Evolutionary conservation across 1,139 yeast species (phyloP).

Genomic region (Pichia sp.): DNA sequence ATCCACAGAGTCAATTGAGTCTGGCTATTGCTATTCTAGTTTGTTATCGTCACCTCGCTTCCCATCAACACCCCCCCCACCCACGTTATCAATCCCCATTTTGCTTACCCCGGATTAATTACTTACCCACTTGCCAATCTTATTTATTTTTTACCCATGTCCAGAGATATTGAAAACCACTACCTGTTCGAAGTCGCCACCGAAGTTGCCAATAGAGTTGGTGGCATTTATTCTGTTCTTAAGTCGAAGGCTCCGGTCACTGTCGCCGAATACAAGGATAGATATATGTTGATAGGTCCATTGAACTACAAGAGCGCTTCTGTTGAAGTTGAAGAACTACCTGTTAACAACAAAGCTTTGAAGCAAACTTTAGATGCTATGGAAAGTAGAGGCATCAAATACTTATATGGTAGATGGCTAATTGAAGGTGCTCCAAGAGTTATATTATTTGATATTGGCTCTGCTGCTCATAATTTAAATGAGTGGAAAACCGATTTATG

Average conservation of each 20-base stretch:
- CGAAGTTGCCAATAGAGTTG: slow-evolving; percentile 95
- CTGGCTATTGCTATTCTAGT: background rate
- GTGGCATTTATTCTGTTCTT: slow-evolving; percentile 94
- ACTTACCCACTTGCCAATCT: no score
- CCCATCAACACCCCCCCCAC: background rate
- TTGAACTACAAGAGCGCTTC: slow-evolving; percentile 75
- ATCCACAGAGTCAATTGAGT: background rate
- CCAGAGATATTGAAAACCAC: slow-evolving; percentile 75
- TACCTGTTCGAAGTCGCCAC: slow-evolving; percentile 91
- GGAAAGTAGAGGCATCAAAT: slow-evolving; percentile 73
- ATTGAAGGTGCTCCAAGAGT: slow-evolving; percentile 97
- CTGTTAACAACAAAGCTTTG: slow-evolving; percentile 56
- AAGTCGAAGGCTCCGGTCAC: slow-evolving; percentile 97
- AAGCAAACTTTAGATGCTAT: slow-evolving; percentile 62
- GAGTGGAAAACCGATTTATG: slow-evolving; percentile 96
- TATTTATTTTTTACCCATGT: slow-evolving; percentile 35
- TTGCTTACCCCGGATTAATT: slow-evolving; percentile 6
- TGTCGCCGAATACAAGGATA: slow-evolving; percentile 83
- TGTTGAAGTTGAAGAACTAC: slow-evolving; percentile 87
- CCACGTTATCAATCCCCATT: background rate
- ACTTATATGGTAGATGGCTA: slow-evolving; percentile 92
- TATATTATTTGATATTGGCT: slow-evolving; percentile 73
- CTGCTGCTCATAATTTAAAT: slow-evolving; percentile 62
- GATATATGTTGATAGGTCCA: slow-evolving; percentile 86
- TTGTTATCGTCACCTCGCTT: background rate